Base-by-base conservation (phyloP, 371 early-diverging fungal genomes). In the Mucor indicus region DNA sequence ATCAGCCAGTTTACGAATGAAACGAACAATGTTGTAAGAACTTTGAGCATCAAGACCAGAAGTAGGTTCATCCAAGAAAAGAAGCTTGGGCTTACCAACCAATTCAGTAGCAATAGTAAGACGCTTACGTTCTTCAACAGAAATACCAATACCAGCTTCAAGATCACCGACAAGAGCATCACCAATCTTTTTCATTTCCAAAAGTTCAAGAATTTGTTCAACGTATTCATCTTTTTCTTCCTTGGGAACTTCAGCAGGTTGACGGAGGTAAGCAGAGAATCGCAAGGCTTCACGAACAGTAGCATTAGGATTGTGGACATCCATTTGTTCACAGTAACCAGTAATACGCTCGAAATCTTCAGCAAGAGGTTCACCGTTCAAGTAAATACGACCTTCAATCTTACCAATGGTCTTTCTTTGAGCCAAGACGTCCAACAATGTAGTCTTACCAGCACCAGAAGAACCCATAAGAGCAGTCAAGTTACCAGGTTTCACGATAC, bases 381-480 rank as follows among this genome's bases (percentile, higher is more conserved):
- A 53, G 63, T 76, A 72, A 38, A 90, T 77, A 20, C 70, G 65
- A 33, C 93, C 93, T 12, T 84, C 76, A 16, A 88, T 67, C 6
- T 67, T 84, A 35, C 91, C 91, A 47, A 81, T 81, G 15, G 85
- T 89, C 71, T 89, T 88, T 58, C 90, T 84, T 61, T 79, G 74
- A 23, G 90, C 82, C 22, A 89, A 69, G 1, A 91, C 77, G 67
- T 96, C 93, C 60, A 92, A 57, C 3, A 93, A 74, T n/a, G 93
- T 90, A 0, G 93, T 89, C 69, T 95, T 95, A 44, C 96, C 96
- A 12, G 90, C 86, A 50, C 92, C 92, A 21, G 87, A 85, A 11
- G 87, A 79, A 25, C 92, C 92, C 86, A 94, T 86, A 9, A 94
- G 64, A 10, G 92, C 95, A 3, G 84, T 81, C 63, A 89, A 68